These are phyloP conservation scores for Castanospermum australe DNA, from an alignment of 306 rosid genomes.

Conservation along the genomic window DNA sequence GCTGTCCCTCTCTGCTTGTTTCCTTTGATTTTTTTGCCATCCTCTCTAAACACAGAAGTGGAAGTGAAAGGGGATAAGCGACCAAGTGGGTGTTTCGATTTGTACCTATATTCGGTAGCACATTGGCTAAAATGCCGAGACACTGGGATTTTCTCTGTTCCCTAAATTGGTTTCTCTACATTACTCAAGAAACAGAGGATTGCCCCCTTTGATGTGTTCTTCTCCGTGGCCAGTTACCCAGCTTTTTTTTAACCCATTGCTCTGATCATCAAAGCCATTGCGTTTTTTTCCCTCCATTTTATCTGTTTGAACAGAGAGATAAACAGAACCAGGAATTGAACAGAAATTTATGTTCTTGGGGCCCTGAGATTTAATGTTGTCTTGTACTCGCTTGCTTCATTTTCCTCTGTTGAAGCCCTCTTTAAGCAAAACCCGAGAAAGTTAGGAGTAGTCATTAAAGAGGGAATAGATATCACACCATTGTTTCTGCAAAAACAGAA, in stretches of 20 bases:
- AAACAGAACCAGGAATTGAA: slow-evolving; percentile 13
- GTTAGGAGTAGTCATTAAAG: background rate
- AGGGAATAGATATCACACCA: slow-evolving; percentile 8
- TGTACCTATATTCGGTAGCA: slow-evolving; percentile 30
- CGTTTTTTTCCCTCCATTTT: slow-evolving; percentile 12
- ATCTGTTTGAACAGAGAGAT: background rate
- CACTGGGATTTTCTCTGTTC: slow-evolving; percentile 39
- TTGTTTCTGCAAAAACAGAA: slow-evolving; percentile 26
- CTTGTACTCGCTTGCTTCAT: background rate
- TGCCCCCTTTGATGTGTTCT: slow-evolving; percentile 29
- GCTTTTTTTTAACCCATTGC: background rate
- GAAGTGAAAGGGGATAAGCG: background rate
- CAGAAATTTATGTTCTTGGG: slow-evolving; percentile 15
- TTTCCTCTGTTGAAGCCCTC: background rate
- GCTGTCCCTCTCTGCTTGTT: slow-evolving; percentile 27
- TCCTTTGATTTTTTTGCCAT: slow-evolving; percentile 15
- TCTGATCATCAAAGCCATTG: slow-evolving; percentile 18
- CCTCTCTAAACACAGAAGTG: slow-evolving; percentile 11
- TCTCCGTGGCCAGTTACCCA: background rate
- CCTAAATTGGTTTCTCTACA: slow-evolving; percentile 29
- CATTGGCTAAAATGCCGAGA: slow-evolving; percentile 41
- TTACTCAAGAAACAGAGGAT: slow-evolving; percentile 38
- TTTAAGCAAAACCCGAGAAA: background rate
- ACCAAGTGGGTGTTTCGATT: slow-evolving; percentile 32
- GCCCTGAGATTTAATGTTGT: background rate